These are phyloP conservation scores for Suhomyces panamericanus DNA, from an alignment of 1,139 yeast genomes.

Conservation along the genomic window DNA sequence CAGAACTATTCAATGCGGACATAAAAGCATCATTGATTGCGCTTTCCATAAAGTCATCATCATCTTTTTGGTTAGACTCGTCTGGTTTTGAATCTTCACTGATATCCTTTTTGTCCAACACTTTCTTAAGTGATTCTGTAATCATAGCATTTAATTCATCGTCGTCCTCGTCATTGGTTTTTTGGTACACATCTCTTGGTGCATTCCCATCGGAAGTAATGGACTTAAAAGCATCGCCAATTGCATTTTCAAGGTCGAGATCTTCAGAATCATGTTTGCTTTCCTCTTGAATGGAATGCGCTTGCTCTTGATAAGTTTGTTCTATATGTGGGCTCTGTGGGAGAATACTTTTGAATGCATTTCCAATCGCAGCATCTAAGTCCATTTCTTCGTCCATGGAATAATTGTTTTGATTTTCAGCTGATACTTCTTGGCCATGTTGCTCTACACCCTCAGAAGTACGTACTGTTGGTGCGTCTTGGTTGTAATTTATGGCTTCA, in stretches of 20 bases:
- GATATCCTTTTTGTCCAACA: slow-evolving; percentile 8
- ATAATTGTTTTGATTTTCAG: not conserved
- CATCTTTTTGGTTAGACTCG: slow-evolving; percentile 7
- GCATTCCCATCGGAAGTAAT: not conserved
- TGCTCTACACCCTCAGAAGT: not conserved
- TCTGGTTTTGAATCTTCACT: not conserved
- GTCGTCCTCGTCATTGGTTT: slow-evolving; percentile 9
- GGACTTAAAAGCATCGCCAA: slow-evolving; percentile 24
- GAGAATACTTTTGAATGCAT: slow-evolving; percentile 24
- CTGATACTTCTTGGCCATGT: not conserved
- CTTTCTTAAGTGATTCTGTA: slow-evolving; percentile 20
- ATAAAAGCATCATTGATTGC: slow-evolving; percentile 39
- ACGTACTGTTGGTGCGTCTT: not conserved
- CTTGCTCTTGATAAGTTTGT: not conserved
- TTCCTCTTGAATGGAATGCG: too few relatives aligned
- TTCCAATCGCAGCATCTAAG: slow-evolving; percentile 31
- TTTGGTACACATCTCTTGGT: not conserved
- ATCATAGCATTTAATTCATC: slow-evolving; percentile 20
- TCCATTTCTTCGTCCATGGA: slow-evolving; percentile 19
- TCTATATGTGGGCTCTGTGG: slow-evolving; percentile 4
- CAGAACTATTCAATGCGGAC: slow-evolving; percentile 22
- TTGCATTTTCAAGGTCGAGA: slow-evolving; percentile 27
- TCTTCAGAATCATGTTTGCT: slow-evolving; percentile 16
- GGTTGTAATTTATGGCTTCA: too few relatives aligned
- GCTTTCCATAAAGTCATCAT: slow-evolving; percentile 25